Conservation (phyloP, 139 green algal genomes). For the Chlamydomonas sphaeroides region DNA sequence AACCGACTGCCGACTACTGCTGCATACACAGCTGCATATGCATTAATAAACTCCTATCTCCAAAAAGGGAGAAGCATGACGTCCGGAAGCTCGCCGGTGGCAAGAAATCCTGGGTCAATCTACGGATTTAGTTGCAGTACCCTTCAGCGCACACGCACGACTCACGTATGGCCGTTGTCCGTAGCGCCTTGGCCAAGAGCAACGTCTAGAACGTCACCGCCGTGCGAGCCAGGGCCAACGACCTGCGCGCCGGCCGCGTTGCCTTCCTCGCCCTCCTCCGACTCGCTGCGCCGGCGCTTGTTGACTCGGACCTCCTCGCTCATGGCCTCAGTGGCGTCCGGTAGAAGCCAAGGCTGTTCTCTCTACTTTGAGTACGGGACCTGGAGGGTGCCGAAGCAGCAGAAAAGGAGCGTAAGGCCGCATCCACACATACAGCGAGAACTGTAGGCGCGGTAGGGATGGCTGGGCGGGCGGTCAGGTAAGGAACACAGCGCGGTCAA, state of each 20-base stretch:
- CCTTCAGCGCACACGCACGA: no score
- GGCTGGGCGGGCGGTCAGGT: no score
- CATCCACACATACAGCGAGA: no score
- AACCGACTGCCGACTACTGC: no score
- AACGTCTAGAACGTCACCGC: slow-evolving; percentile 13
- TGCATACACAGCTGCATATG: background rate
- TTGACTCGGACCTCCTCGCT: slow-evolving; percentile 34
- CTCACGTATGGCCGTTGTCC: background rate
- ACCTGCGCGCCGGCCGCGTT: background rate
- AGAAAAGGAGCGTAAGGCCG: no score
- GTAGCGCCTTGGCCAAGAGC: background rate
- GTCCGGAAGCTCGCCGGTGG: no score
- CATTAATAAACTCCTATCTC: background rate
- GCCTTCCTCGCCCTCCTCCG: slow-evolving; percentile 13
- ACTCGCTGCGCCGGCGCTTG: slow-evolving; percentile 30
- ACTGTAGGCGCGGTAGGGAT: no score
- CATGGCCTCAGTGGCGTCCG: background rate
- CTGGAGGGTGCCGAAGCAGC: no score
- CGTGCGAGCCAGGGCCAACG: background rate
- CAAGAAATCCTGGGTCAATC: background rate
- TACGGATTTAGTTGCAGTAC: background rate
- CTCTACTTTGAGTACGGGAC: no score
- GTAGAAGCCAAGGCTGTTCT: no score
- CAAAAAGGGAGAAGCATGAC: no score
- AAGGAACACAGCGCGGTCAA: no score